These are phyloP conservation scores for Trichosporon faecale DNA, from an alignment of 1,284 basidiomycete species.

Conservation along the genomic window DNA sequence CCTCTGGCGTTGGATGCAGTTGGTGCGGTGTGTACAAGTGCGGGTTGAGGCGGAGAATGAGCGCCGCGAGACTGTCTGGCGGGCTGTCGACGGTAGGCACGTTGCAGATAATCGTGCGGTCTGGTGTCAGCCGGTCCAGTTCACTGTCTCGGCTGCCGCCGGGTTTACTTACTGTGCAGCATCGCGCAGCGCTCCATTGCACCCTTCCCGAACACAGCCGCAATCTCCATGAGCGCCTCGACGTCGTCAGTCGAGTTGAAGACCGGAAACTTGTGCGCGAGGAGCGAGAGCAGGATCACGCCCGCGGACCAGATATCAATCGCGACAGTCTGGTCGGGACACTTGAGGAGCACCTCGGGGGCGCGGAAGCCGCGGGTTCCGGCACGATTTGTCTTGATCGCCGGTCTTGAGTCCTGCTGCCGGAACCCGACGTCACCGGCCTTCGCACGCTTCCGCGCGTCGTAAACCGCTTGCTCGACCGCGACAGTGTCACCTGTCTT, in stretches of 20 bases:
- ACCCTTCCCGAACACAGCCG: constrained; percentile 76
- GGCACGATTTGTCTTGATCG: constrained; percentile 91
- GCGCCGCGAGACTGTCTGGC: constrained; percentile 65
- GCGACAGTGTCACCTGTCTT: constrained; percentile 39
- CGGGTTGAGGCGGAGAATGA: constrained; percentile 75
- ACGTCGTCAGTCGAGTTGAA: constrained; percentile 94
- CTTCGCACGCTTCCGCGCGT: constrained; percentile 60
- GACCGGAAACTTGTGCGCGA: constrained; percentile 88
- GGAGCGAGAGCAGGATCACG: constrained; percentile 86
- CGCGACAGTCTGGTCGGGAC: constrained; percentile 87
- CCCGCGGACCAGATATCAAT: constrained; percentile 97
- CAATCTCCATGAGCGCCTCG: constrained; percentile 93
- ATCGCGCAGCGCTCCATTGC: constrained; percentile 83
- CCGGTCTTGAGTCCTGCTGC: constrained; percentile 58
- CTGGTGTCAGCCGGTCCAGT: constrained; percentile 56
- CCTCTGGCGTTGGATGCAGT: constrained; percentile 38
- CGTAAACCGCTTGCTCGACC: constrained; percentile 57
- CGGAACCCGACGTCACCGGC: constrained; percentile 52
- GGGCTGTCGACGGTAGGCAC: constrained; percentile 68
- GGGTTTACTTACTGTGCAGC: constrained; percentile 76
- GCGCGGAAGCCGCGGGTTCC: constrained; percentile 96
- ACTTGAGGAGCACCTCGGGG: constrained; percentile 94
- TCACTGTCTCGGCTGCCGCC: no score
- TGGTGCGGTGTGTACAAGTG: constrained; percentile 61
- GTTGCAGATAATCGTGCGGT: constrained; percentile 80